Conservation (phyloP, 148 eudicot species). For the Fagopyrum esculentum region DNA sequence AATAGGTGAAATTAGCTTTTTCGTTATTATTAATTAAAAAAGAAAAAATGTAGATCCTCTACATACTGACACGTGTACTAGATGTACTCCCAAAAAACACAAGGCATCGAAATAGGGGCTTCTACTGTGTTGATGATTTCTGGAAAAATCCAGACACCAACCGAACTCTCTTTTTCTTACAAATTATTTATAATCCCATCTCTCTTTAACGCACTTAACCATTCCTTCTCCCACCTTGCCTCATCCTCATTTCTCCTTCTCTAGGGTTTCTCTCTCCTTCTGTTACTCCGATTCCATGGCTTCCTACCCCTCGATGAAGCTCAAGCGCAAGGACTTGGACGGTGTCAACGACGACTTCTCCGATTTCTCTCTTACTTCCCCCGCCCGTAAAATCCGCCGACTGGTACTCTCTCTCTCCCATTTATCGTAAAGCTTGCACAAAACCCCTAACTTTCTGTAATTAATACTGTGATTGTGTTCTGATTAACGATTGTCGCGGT, state of each 20-base stretch:
- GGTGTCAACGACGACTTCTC: slow-evolving; percentile 60
- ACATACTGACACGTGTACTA: too few relatives aligned
- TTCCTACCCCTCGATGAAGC: background rate
- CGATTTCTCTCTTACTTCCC: slow-evolving; percentile 69
- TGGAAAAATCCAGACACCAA: background rate
- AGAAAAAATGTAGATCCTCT: too few relatives aligned
- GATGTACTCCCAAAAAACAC: too few relatives aligned
- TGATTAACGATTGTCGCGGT: too few relatives aligned
- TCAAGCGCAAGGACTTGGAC: slow-evolving; percentile 25
- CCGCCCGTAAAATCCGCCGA: slow-evolving; percentile 76
- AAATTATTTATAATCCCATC: too few relatives aligned
- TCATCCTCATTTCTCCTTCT: background rate
- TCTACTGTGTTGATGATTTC: background rate
- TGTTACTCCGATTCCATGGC: background rate
- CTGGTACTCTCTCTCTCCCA: slow-evolving; percentile 35
- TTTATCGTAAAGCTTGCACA: background rate
- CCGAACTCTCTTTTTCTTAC: background rate
- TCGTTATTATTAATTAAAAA: too few relatives aligned
- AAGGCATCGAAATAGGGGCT: background rate
- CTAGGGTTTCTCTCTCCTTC: background rate
- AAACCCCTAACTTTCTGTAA: background rate
- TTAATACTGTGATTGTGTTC: too few relatives aligned
- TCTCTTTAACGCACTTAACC: background rate
- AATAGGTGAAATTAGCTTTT: too few relatives aligned
- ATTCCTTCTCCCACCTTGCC: too few relatives aligned